Evolutionary conservation across 441 rosid species (phyloP), one percentile per base, ranked within the genome.

Genomic region (Aleurites moluccanus): DNA sequence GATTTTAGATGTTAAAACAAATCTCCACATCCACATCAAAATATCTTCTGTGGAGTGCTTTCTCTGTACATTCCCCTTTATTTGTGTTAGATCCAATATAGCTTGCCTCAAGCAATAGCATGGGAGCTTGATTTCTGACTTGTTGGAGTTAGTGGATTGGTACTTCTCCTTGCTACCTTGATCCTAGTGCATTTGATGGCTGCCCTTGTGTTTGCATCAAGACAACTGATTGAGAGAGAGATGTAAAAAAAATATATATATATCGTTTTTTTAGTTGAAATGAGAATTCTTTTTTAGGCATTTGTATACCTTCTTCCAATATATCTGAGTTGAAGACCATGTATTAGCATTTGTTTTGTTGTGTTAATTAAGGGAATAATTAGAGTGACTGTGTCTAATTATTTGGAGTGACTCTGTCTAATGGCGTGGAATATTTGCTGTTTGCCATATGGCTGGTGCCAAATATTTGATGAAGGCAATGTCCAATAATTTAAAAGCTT

Each of bases 1-100:
- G 52, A 69, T 20, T 74, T 45, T 80, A 80, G 80, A 72, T 42
- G 53, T n/a, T 70, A 16, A 77, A 72, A 44, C 57, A 21, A 44
- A 33, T 35, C 30, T 23, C 42, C 33, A 56, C 70, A 60, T 30
- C 53, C 33, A 61, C 70, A 67, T 23, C 14, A 57, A 57, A 44
- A 67, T 52, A 23, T 13, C 13, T 27, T 45, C 62, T 18, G 7
- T 74, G 25, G 72, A 64, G 75, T 45, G 64, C 65, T 65, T 47
- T 73, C 21, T 25, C 53, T 79, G 78, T 64, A 27, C 42, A 56
- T 78, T 44, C 20, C 45, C 9, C 3, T 72, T 68, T 63, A 56
- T 55, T 56, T 10, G 15, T 42, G 14, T 63, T 44, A 45, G 59
- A 73, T 56, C 14, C 15, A 69, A 49, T 72, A 23, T 21, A 78